Base-by-base conservation (phyloP, 352 stramenopile species). In the Pythium phragmitis region DNA sequence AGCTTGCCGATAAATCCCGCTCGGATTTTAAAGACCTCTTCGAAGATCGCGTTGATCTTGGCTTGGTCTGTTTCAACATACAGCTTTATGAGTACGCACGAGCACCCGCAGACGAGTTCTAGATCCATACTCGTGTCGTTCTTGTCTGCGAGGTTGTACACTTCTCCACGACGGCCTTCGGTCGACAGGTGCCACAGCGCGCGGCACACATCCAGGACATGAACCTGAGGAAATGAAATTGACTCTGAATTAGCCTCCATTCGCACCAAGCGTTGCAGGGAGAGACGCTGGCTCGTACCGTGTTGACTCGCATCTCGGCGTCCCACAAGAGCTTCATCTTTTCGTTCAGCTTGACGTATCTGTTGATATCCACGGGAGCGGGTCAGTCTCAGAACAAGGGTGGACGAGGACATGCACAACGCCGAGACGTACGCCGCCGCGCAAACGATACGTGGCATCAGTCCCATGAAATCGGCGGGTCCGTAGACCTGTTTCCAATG, bases 281-380 rank as follows among this genome's bases (percentile, higher is more conserved):
- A 46, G 39, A 21, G 13, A 14, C 1, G 6, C 9, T 13, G 19
- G 39, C 1, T 46, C 23, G 14, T 62, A 95, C 87, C 57, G 87
- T 96, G 70, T 96, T 94, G 45, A 96, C 73, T 39, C 85, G 82
- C 85, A 96, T 91, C 66, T 96, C 87, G 0, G 80, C 78, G 53
- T 94, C 84, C 87, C 87, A 96, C 1, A 96, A 70, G 48, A 96
- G 63, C 77, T 90, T 94, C 87, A 96, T 96, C 60, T 91, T 93
- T 62, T 96, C 87, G 33, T 88, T 66, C 34, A 96, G 53, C 73
- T 91, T 89, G 37, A 91, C 80, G 47, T 94, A 94, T 42, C 85
- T 94, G 26, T n/a, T 30, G 13, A 67, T 3, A 28, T 5, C 21
- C 8, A 43, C 5, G 11, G 14, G 9, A 16, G 30, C n/a, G 0